These are phyloP conservation scores for Xylaria multiplex DNA, from an alignment of 2,329 filamentous ascomycete species.

Conservation along the genomic window DNA sequence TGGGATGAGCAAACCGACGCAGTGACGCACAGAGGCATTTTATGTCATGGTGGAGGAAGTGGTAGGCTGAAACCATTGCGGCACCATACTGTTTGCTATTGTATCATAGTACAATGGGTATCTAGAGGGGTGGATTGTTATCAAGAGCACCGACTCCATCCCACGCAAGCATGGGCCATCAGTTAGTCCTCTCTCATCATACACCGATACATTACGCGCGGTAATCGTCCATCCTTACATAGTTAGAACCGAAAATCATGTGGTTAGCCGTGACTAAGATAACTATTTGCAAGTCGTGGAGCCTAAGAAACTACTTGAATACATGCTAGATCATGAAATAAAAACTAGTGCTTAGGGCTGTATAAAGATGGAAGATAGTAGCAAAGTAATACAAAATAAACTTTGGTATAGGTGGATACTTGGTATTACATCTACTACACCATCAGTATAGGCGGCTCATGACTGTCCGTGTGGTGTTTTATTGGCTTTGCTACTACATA, in stretches of 20 bases:
- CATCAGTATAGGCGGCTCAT: too few species aligned
- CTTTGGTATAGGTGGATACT: too few species aligned
- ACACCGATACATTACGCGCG: too few species aligned
- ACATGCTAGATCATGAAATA: too few species aligned
- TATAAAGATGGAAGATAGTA: too few species aligned
- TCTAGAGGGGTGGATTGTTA: background rate
- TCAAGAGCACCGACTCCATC: background rate
- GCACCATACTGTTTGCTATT: slow-evolving; percentile 1
- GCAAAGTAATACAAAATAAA: too few species aligned
- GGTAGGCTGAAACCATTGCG: background rate
- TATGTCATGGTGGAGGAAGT: background rate
- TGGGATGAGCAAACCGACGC: background rate
- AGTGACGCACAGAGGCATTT: background rate
- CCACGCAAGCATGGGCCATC: background rate
- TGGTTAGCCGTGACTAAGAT: background rate
- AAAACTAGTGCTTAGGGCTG: too few species aligned
- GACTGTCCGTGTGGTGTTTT: too few species aligned
- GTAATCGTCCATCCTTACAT: background rate
- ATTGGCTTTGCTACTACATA: background rate
- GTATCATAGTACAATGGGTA: background rate
- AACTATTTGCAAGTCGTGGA: too few species aligned
- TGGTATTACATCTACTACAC: too few species aligned
- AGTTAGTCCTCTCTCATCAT: background rate
- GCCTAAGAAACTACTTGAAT: too few species aligned
- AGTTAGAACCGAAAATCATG: background rate